Evolutionary conservation across 768 basidiomycete genomes (phyloP).

Genomic region (Paxillus ammoniavirescens): DNA sequence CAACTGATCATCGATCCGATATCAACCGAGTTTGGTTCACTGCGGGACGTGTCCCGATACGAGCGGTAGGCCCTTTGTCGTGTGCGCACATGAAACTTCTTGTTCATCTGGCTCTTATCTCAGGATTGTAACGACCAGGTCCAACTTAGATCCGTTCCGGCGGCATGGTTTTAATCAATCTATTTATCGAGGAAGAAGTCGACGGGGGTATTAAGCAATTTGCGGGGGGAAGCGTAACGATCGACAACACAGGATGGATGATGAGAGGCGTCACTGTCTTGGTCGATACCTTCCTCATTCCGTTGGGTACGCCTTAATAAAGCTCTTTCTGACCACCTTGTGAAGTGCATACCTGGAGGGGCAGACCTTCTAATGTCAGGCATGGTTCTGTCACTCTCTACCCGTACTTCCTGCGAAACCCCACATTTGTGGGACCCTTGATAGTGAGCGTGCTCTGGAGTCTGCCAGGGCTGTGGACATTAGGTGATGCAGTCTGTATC

Average conservation of each 20-base stretch:
- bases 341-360: no score
- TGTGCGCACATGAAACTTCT: background rate
- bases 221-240: background rate
- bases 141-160: conserved; percentile 51
- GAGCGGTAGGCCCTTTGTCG: conserved; percentile 55
- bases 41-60: conserved; percentile 72
- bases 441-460: background rate
- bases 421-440: no score
- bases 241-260: no score
- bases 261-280: no score
- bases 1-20: conserved; percentile 55
- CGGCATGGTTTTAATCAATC: conserved; percentile 54
- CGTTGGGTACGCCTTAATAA: no score
- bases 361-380: no score
- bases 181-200: no score
- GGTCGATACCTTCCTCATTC: background rate
- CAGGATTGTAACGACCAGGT: conserved; percentile 53
- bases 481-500: no score
- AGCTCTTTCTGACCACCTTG: no score
- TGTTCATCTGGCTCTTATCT: background rate
- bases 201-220: background rate
- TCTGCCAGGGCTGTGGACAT: no score
- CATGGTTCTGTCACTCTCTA: no score
- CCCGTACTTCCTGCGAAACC: no score
- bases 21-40: conserved; percentile 69